phyloP scores from a whole-genome alignment of 2,329 filamentous ascomycete species.

The Xylariales sp. region DNA sequence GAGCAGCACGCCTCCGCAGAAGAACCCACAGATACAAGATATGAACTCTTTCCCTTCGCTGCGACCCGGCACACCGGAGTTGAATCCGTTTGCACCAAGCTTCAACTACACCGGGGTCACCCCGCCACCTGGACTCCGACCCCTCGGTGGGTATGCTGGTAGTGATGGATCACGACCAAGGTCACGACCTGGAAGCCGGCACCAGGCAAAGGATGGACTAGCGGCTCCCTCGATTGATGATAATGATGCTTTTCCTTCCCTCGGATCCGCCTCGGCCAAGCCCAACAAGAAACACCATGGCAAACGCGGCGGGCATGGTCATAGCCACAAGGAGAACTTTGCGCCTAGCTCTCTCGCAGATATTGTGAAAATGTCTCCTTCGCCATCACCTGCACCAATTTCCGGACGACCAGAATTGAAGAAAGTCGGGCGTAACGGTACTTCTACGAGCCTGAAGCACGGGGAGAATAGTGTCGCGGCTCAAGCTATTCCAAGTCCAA shows the following conservation, averaged over 20 bases:
- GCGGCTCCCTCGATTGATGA: conserved; percentile 81
- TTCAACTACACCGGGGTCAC: conserved; percentile 52
- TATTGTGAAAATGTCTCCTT: conserved; percentile 91
- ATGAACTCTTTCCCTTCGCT: conserved; percentile 81
- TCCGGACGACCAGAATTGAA: conserved; percentile 54
- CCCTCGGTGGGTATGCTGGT: conserved; percentile 45
- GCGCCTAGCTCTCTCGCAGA: conserved; percentile 80
- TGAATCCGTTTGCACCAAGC: conserved; percentile 46
- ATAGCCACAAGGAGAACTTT: conserved; percentile 62
- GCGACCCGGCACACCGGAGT: conserved; percentile 54
- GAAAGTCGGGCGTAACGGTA: conserved; percentile 59
- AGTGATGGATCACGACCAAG: conserved; percentile 64
- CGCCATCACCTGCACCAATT: conserved; percentile 57
- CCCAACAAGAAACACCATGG: conserved; percentile 88
- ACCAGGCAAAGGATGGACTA: conserved; percentile 58
- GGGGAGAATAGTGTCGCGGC: conserved; percentile 78
- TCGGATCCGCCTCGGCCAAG: conserved; percentile 73
- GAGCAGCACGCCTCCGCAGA: conserved; percentile 60
- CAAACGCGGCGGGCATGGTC: conserved; percentile 80
- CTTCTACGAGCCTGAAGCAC: conserved; percentile 57
- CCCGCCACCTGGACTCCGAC: conserved; percentile 68
- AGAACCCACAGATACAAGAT: conserved; percentile 75
- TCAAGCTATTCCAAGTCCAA: conserved; percentile 78
- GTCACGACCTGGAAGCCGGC: conserved; percentile 81
- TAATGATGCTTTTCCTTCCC: conserved; percentile 88